Base-by-base conservation (phyloP, 129 eudicot genomes). In the Centrapalus pauciflorus region DNA sequence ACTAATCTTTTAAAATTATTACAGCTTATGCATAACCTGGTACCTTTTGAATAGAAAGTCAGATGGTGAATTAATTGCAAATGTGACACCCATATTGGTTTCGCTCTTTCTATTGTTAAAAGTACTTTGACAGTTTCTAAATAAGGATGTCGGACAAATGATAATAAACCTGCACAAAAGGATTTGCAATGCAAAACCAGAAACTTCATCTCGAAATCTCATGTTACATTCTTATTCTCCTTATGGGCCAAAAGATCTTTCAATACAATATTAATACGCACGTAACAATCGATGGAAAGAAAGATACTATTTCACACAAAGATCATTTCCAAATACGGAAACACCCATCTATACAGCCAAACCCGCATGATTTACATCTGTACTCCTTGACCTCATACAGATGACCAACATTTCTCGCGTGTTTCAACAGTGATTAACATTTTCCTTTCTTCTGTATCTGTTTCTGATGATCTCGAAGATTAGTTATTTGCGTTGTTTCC, bases 401-500 rank as follows among this genome's bases (percentile, higher is more conserved):
- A 37, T 27, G 40, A 40, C 65, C 28, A 30, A 58, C 57, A 45
- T 61, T 48, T 20, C 32, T 46, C 23, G 4, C 34, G 45, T 48
- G 63, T 41, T 66, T 45, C 52, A 35, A 55, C 12, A 57, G 14
- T 28, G 64, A 25, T 32, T 48, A n/a, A n/a, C n/a, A n/a, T n/a
- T n/a, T n/a, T 55, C 67, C 37, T 30, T 65, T 45, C 62, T 57
- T 57, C 66, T 7, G 12, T 55, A 16, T 37, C 65, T 65, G 65
- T 14, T 26, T 8, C 12, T 21, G 27, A n/a, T 21, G 38, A 29
- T 58, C 40, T 34, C 21, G 12, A n/a, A 40, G 49, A 57, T 64
- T 64, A 61, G 49, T 81, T 71, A 64, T 71, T 72, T 51, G 89
- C 98, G 49, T 81, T 71, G 67, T 71, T 72, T 51, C 90, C 98